phyloP scores from a whole-genome alignment of 2,329 filamentous ascomycete genomes.

The Fusarium liriodendri region DNA sequence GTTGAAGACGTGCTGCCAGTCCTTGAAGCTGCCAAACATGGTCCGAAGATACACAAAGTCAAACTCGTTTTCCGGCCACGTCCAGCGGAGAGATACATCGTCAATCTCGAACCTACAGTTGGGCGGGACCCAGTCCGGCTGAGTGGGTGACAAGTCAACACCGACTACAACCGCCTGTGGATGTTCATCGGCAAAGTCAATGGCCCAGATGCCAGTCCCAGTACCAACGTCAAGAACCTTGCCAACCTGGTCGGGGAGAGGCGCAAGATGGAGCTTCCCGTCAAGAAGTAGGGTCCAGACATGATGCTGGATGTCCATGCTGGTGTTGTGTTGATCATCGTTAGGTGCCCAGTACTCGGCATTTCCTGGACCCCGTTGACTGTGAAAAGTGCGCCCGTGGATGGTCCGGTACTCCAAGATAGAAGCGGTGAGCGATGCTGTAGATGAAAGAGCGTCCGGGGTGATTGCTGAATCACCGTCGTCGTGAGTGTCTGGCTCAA shows the following conservation, averaged over 20 bases:
- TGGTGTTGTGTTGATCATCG: conserved; percentile 12
- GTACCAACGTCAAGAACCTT: conserved; percentile 25
- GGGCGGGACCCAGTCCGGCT: conserved; percentile 7
- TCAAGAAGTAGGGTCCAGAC: conserved; percentile 9
- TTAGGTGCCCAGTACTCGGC: conserved; percentile 22
- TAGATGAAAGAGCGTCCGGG: conserved; percentile 6
- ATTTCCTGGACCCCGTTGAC: conserved; percentile 5
- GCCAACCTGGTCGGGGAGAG: not conserved
- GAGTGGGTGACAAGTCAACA: conserved; percentile 17
- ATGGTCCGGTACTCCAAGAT: conserved; percentile 19
- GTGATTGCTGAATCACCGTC: conserved; percentile 4
- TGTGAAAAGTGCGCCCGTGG: conserved; percentile 17
- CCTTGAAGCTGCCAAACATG: conserved; percentile 14
- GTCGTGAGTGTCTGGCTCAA: conserved; percentile 1
- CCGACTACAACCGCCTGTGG: conserved; percentile 11
- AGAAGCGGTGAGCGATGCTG: conserved; percentile 17
- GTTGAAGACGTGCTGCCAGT: conserved; percentile 14
- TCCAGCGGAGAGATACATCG: conserved; percentile 9
- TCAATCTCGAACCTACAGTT: conserved; percentile 22
- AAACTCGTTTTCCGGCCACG: conserved; percentile 3
- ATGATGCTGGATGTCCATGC: conserved; percentile 17
- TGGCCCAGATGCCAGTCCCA: conserved; percentile 29
- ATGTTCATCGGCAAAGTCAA: conserved; percentile 23
- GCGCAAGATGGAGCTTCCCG: conserved; percentile 7
- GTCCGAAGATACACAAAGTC: conserved; percentile 16